Base-by-base conservation (phyloP, 164 flowering plant species). In the Magnolia changhungtana region DNA sequence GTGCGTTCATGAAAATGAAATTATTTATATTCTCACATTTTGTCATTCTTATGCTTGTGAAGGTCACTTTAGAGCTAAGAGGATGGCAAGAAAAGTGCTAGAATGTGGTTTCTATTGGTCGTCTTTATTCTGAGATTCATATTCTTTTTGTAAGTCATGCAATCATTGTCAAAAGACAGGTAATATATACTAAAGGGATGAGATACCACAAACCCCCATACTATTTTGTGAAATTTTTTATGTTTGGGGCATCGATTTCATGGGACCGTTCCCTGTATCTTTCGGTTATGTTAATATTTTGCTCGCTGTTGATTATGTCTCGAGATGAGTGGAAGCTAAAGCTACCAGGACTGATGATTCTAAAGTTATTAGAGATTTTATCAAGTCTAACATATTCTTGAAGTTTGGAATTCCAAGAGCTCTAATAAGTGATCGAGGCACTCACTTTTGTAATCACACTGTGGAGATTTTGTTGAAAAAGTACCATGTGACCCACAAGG, bases 141-240 rank as follows among this genome's bases (percentile, higher is more conserved):
- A 27, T 27, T 67, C 70, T 23, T 67, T 21, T 67, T n/a, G 66
- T 19, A 20, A 63, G n/a, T 63, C 66, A 63, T 63, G 66, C 20
- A 24, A 63, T 7, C 18, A 63, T 63, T 63, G 19, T 63, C 66
- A 63, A 63, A 27, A 27, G 29, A 27, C 2, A 27, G 2, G 29
- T 27, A 27, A 27, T 27, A 27, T 27, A 27, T 27, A 2, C 29
- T 1, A 27, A 27, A 27, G 66, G n/a, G 20, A 63, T 63, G n/a
- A 63, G n/a, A 63, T 63, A 24, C 66, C 66, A 63, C 66, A 63
- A 63, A 63, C 29, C 11, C 70, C 49, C 27, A 67, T 67, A 21
- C 8, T 67, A 67, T 27, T 27, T 27, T 27, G 2, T 1, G 1
- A 27, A 24, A 67, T 7, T 24, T 24, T 67, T 67, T 0, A 67